A percentile compares a stretch with the other conserved stretches of the same genome.
These are phyloP conservation scores for Ceratocystis alfenasii DNA, from an alignment of 2,329 filamentous ascomycete species.

Conservation along the genomic window DNA sequence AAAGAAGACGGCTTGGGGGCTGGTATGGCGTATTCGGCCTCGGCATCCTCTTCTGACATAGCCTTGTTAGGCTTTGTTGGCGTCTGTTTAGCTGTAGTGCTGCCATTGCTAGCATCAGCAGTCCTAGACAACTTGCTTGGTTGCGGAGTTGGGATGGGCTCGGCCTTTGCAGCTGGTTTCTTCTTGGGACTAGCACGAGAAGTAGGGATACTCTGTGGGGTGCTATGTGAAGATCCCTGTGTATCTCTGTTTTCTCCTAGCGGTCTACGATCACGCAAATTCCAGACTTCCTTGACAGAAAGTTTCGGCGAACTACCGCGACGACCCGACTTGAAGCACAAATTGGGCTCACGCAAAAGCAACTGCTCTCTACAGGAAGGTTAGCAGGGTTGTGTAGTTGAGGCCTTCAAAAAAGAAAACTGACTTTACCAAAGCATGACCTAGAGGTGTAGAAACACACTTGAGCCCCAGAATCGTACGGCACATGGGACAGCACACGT, in stretches of 20 bases:
- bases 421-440: slow-evolving; percentile 32
- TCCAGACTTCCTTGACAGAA: not conserved
- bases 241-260: not conserved
- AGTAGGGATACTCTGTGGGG: slow-evolving; percentile 3
- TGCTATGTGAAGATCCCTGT: not conserved
- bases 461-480: slow-evolving; percentile 29
- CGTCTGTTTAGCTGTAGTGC: not conserved
- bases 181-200: slow-evolving; percentile 27
- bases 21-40: not conserved
- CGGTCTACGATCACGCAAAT: slow-evolving; percentile 1
- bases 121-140: slow-evolving; percentile 5
- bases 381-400: slow-evolving; percentile 9
- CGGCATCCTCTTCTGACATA: not conserved
- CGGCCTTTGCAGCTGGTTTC: slow-evolving; percentile 29
- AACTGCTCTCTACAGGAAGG: slow-evolving; percentile 29
- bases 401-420: slow-evolving; percentile 17
- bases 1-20: not conserved
- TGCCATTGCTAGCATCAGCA: not conserved
- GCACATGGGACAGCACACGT: slow-evolving; percentile 30
- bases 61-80: not conserved
- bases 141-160: slow-evolving; percentile 20
- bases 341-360: slow-evolving; percentile 27
- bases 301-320: not conserved
- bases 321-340: slow-evolving; percentile 3
- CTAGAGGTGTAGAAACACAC: slow-evolving; percentile 29